phyloP scores from a whole-genome alignment of 768 basidiomycete genomes.

The Boletus bicolor region DNA sequence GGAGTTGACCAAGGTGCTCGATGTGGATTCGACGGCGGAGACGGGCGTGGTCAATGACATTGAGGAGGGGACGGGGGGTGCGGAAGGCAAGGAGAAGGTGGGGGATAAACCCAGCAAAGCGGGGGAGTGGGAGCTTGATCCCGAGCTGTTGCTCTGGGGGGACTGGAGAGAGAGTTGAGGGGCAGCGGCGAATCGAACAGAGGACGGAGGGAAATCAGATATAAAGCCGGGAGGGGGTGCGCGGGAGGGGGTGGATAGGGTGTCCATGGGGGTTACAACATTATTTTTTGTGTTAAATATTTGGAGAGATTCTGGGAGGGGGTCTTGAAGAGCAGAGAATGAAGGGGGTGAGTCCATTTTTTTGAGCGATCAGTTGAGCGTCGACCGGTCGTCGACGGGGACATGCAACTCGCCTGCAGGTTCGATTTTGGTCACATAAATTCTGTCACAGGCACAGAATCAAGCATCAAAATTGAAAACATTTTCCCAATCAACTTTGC shows the following conservation, averaged over 20 bases:
- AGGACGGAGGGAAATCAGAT: conserved; percentile 38
- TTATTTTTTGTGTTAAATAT: no score
- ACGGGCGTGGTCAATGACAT: conserved; percentile 11
- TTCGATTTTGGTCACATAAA: conserved; percentile 24
- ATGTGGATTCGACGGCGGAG: conserved; percentile 18
- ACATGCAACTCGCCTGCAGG: conserved; percentile 21
- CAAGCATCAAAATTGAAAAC: conserved; percentile 30
- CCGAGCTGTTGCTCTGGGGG: conserved; percentile 21
- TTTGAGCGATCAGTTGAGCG: not conserved
- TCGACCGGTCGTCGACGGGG: conserved; percentile 13
- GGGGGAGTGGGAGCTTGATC: conserved; percentile 34
- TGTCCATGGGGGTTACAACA: not conserved
- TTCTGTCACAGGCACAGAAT: conserved; percentile 37
- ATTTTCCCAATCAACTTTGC: conserved; percentile 24
- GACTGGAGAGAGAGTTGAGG: conserved; percentile 15
- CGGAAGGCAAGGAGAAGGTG: not conserved
- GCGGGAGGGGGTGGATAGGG: not conserved
- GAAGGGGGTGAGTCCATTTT: not conserved
- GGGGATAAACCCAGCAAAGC: not conserved
- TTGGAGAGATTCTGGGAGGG: no score
- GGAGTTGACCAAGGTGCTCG: conserved; percentile 19
- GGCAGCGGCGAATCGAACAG: not conserved
- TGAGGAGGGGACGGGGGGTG: conserved; percentile 1
- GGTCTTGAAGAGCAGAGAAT: no score
- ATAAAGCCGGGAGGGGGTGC: conserved; percentile 17